Conservation (phyloP, 75 land plant species). For the Ceratopteris richardii region DNA sequence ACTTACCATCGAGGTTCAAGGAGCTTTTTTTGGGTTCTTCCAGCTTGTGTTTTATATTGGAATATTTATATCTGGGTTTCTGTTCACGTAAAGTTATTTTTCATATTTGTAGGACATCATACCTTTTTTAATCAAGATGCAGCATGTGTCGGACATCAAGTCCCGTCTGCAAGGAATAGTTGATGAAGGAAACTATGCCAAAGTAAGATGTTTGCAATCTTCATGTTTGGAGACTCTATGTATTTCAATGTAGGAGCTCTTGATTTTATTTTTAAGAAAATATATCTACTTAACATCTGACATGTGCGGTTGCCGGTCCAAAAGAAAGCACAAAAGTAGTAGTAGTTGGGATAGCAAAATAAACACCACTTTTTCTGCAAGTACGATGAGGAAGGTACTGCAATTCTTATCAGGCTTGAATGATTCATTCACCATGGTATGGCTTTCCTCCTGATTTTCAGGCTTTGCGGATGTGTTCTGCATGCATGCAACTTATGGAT, state of each 20-base stretch:
- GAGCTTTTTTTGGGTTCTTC: no score
- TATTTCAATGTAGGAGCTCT: background rate
- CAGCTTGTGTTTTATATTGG: no score
- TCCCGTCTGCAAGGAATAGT: slow-evolving; percentile 58
- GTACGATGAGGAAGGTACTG: no score
- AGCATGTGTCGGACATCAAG: slow-evolving; percentile 65
- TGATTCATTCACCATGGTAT: background rate
- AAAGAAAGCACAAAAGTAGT: no score
- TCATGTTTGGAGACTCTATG: background rate
- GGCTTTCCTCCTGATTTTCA: slow-evolving; percentile 5
- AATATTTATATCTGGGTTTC: no score
- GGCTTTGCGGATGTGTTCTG: slow-evolving; percentile 40
- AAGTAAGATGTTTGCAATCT: slow-evolving; percentile 23
- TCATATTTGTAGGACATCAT: slow-evolving; percentile 59
- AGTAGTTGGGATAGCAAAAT: no score
- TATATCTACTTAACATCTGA: no score
- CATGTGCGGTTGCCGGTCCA: no score
- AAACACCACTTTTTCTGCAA: no score
- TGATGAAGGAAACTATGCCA: slow-evolving; percentile 72
- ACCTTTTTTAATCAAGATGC: slow-evolving; percentile 76
- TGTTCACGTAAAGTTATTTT: no score
- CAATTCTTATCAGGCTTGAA: no score
- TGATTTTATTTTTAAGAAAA: background rate
- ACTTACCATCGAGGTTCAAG: no score
- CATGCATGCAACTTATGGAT: slow-evolving; percentile 80